Base-by-base conservation (phyloP, 208 protist species). In the Acanthamoeba lugdunensis region DNA sequence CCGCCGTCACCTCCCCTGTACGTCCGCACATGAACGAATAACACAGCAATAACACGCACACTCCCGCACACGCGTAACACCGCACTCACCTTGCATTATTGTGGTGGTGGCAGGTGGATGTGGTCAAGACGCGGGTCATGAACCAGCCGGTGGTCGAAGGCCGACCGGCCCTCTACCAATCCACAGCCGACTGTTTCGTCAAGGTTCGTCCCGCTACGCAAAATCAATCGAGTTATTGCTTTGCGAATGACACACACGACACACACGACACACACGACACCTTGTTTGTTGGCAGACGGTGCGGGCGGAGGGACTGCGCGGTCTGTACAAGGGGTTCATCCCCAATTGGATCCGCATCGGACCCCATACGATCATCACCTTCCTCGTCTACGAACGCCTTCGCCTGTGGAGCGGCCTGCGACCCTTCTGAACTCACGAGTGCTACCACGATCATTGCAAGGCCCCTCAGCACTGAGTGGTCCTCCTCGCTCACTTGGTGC, bases 51-150 rank as follows among this genome's bases (percentile, higher is more conserved):
- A 2, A 41, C 37, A 41, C 37, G 37, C 37, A 41, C 37, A 41
- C 37, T 2, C 0, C 37, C 37, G 37, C 37, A 41, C 37, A 2
- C 37, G 37, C n/a, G n/a, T n/a, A n/a, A n/a, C n/a, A n/a, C n/a
- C n/a, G n/a, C n/a, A n/a, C n/a, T n/a, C n/a, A n/a, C n/a, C n/a
- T n/a, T n/a, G n/a, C n/a, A n/a, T n/a, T n/a, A n/a, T n/a, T n/a
- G n/a, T n/a, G n/a, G n/a, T n/a, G 21, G 7, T 85, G 11, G 28
- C n/a, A 87, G 79, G 87, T 92, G 52, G 90, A 93, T 25, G 37
- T 82, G 13, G 90, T 93, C 21, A 93, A 93, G 71, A 93, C 90
- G 11, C 13, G 90, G 25, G 71, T 93, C 25, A 93, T 93, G 90
- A 93, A 79, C 9, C 90, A 93, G 71, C 71, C 48, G 18, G 71